These are phyloP conservation scores for Aspergillus amoenus DNA, from an alignment of 2,329 filamentous ascomycete genomes.

Conservation along the genomic window DNA sequence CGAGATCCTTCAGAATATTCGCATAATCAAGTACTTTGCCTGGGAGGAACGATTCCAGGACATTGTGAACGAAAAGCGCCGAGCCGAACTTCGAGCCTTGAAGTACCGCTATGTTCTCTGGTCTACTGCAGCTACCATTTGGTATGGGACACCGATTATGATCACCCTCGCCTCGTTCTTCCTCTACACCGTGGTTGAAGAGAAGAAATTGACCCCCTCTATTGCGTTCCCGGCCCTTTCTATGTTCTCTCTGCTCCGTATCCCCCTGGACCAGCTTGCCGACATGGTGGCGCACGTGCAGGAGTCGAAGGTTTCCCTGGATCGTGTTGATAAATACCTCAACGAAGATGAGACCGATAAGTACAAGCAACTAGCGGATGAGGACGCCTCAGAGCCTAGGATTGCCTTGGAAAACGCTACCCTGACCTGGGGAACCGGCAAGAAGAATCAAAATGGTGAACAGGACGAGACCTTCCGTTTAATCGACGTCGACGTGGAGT, in stretches of 20 bases:
- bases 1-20: slow-evolving; percentile 93
- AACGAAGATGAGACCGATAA: slow-evolving; percentile 95
- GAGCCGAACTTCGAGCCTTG: slow-evolving; percentile 72
- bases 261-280: slow-evolving; percentile 90
- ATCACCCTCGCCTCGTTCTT: slow-evolving; percentile 98
- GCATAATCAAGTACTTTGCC: slow-evolving; percentile 99
- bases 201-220: slow-evolving; percentile 85
- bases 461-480: slow-evolving; percentile 72
- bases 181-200: slow-evolving; percentile 85
- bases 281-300: slow-evolving; percentile 99
- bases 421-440: slow-evolving; percentile 76
- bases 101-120: slow-evolving; percentile 85
- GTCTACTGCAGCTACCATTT: slow-evolving; percentile 87
- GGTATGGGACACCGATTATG: slow-evolving; percentile 91
- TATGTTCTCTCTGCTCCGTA: slow-evolving; percentile 88
- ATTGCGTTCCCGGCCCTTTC: slow-evolving; percentile 95
- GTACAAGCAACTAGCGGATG: slow-evolving; percentile 75
- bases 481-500: slow-evolving; percentile 78
- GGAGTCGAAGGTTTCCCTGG: slow-evolving; percentile 94
- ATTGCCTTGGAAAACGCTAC: slow-evolving; percentile 85
- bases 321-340: slow-evolving; percentile 93
- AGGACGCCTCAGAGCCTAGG: slow-evolving; percentile 67
- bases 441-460: slow-evolving; percentile 55
- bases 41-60: slow-evolving; percentile 92
- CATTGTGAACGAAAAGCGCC: slow-evolving; percentile 85